A percentile compares a stretch with the other conserved stretches of the same genome.
phyloP scores from a whole-genome alignment of 352 stramenopile species.

The Phytophthora pini region DNA sequence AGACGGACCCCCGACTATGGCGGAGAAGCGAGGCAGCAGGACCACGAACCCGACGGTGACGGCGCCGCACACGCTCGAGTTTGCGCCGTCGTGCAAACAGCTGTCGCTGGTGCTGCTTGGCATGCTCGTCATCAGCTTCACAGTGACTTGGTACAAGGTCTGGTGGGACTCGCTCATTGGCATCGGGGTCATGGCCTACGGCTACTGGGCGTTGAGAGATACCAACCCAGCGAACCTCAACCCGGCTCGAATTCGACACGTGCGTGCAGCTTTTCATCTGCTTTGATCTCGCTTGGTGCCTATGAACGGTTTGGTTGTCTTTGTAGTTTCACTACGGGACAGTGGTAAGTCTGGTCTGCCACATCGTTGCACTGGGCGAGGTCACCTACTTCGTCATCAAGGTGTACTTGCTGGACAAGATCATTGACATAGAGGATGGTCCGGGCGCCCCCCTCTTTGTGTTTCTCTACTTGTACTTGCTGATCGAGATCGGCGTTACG shows the following conservation, averaged over 20 bases:
- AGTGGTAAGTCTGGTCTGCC: slow-evolving; percentile 60
- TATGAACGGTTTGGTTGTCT: neutral
- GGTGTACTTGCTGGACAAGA: slow-evolving; percentile 60
- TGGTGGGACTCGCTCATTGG: slow-evolving; percentile 84
- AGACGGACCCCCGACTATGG: slow-evolving; percentile 11
- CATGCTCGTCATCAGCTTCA: slow-evolving; percentile 69
- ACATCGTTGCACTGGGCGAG: slow-evolving; percentile 64
- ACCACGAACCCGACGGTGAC: neutral
- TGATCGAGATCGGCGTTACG: slow-evolving; percentile 63
- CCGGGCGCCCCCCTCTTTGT: slow-evolving; percentile 62
- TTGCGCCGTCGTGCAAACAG: slow-evolving; percentile 63
- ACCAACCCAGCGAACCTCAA: slow-evolving; percentile 55
- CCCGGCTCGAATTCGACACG: slow-evolving; percentile 36
- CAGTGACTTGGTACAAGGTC: slow-evolving; percentile 80
- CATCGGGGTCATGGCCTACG: slow-evolving; percentile 49
- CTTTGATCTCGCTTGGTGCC: neutral
- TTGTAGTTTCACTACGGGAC: slow-evolving; percentile 66
- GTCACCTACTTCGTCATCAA: slow-evolving; percentile 66
- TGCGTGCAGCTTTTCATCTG: slow-evolving; percentile 8
- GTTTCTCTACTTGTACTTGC: slow-evolving; percentile 67
- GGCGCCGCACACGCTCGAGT: slow-evolving; percentile 69
- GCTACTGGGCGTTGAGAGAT: slow-evolving; percentile 64
- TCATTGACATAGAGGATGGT: slow-evolving; percentile 42
- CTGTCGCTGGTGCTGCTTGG: slow-evolving; percentile 58
- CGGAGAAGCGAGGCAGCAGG: slow-evolving; percentile 25